Base-by-base conservation (phyloP, 352 stramenopile genomes). In the Elongisporangium anandrum region DNA sequence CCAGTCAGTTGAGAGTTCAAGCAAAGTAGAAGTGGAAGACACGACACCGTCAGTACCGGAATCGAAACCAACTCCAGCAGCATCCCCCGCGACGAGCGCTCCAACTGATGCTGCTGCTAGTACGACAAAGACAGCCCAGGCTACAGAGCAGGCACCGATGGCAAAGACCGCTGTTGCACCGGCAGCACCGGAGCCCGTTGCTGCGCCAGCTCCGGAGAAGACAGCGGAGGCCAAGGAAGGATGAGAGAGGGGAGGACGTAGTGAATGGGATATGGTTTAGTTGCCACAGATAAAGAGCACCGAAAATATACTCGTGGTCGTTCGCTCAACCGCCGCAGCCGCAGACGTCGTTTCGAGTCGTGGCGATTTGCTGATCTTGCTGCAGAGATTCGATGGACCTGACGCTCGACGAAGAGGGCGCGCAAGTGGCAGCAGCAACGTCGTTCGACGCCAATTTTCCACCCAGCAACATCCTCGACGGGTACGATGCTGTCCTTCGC, bases 391-490 rank as follows among this genome's bases (percentile, higher is more conserved):
- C 52, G 26, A 94, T 93, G 85, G 84, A 95, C 58, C 64, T 95
- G 57, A 85, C 81, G 21, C 69, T 92, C 38, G 85, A 95, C 20
- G 83, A 90, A 66, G 83, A 92, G 66, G 85, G 83, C 21, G 81
- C 85, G 34, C 80, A 93, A 65, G 79, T 95, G 71, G 90, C 80
- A 13, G 79, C 79, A 0, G 81, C 87, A 60, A 91, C 83, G 29
- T 93, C 83, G 9, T 93, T 88, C 53, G 81, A 93, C 59, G 60
- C 72, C 4, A 80, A 72, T 34, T 90, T 75, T 54, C 80, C 82
- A 10, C 83, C 85, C 7, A 72, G 76, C 56, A 93, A 91, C 70
- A 85, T 95, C 51, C 70, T 92, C 54, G 82, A 95, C 53, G 85
- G 81, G 85, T 95, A 61, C 19, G 66, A 45, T 7, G 12, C 23